Base-by-base conservation (phyloP, 2,329 filamentous ascomycete species). In the Alternaria hordeiaustralica region DNA sequence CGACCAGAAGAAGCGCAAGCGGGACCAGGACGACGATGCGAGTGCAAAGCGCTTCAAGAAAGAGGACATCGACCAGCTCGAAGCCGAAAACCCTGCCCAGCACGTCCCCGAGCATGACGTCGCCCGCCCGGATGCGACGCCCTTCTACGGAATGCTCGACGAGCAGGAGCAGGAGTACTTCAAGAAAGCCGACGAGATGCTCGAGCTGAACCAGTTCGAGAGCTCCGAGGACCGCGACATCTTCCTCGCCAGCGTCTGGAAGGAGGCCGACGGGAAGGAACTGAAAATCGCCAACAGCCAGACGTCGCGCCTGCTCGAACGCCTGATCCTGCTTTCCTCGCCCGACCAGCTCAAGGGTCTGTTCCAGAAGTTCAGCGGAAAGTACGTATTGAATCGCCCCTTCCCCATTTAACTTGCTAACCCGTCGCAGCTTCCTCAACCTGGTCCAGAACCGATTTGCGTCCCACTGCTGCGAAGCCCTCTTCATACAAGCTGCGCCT, bases 101-200 rank as follows among this genome's bases (percentile, higher is more conserved):
- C 69, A 72, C 25, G 73, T 70, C 36, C 30, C 71, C 79, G 47
- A 63, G 11, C 72, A 74, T 57, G 73, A 66, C 64, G 69, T 71
- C 67, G 75, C 75, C 41, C 76, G 74, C 36, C 76, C 73, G 3
- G 81, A 80, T 10, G 92, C 93, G 63, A 88, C 85, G 71, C 89
- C 92, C 60, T 99, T 97, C 83, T 98, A 96, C 74, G 96, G 96
- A 68, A 90, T 97, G 85, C 89, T 99, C 25, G 92, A 93, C 73
- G 91, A 96, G 58, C 89, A 96, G 70, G 96, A 99, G 83, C 93
- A 97, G 77, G 94, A 97, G 80, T 97, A 97, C 80, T 99, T 98
- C 81, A 91, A 92, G 70, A 89, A 89, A 51, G 94, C 94, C 58
- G 94, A 96, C 83, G 92, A 96, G 78, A 86, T 96, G 82, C 89